Conservation (phyloP, 345 rosid genomes). For the Combretum micranthum region DNA sequence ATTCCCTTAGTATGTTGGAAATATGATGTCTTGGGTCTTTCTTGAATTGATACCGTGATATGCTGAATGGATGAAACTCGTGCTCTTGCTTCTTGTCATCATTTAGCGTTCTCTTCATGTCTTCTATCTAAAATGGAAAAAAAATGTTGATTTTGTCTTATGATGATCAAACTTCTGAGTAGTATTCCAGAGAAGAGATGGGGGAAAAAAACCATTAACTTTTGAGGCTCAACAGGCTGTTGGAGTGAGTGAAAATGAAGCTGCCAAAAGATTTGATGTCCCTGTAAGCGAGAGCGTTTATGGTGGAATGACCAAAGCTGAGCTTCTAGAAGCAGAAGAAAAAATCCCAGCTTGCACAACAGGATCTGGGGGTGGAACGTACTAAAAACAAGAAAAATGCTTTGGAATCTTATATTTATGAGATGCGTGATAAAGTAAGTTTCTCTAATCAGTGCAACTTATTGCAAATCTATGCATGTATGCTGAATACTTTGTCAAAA, state of each 20-base stretch:
- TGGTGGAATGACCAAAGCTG: conserved; percentile 34
- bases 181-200: too few relatives aligned
- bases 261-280: conserved; percentile 25
- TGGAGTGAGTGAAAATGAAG: conserved; percentile 19
- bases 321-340: conserved; percentile 39
- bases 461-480: background rate
- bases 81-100: too few relatives aligned
- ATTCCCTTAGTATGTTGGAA: too few relatives aligned
- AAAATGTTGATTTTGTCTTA: background rate
- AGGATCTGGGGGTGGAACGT: conserved; percentile 38
- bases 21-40: too few relatives aligned
- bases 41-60: too few relatives aligned
- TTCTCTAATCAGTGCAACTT: background rate
- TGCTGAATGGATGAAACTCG: too few relatives aligned
- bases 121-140: too few relatives aligned
- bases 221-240: conserved; percentile 23
- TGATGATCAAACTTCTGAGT: background rate
- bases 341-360: conserved; percentile 38
- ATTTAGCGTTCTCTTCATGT: too few relatives aligned
- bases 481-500: background rate
- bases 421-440: conserved; percentile 46
- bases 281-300: conserved; percentile 35
- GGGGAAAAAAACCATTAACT: background rate
- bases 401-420: conserved; percentile 58
- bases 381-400: conserved; percentile 52